Evolutionary conservation across 2,329 filamentous ascomycete genomes (phyloP), one percentile per base, ranked within the genome.

Genomic region (Rachicladosporium sp.): DNA sequence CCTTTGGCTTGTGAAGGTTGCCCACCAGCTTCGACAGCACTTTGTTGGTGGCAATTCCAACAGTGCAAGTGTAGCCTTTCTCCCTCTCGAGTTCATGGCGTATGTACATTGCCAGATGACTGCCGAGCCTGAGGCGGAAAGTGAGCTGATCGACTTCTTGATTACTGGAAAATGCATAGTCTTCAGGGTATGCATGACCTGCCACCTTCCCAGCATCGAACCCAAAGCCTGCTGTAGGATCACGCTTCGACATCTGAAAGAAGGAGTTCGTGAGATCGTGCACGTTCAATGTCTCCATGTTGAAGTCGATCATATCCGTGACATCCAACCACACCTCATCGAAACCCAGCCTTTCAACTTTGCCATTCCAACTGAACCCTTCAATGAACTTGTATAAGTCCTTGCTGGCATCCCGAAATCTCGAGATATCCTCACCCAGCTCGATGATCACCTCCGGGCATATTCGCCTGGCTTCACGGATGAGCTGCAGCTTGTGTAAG

Each of bases 291-390:
- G 84, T 67, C 11, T 69, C 69, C 37, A 80, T 51, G 55, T 95
- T 96, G 66, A 88, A 93, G 33, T 82, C 74, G 40, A 96, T 67
- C 48, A 95, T 78, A 47, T 93, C 84, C 6, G 85, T 89, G 33
- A 89, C 82, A 54, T 96, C 86, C 62, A 84, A 61, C 54, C 78
- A 84, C 3, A 93, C 80, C 67, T 96, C 91, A 57, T 96, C 91
- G 47, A 96, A 85, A 0, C 91, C 89, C 21, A 96, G 65, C 12
- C 82, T 74, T 62, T 96, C 88, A 2, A 80, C 79, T 44, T 76
- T 82, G 29, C 68, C 69, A 46, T 78, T 84, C 87, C 87, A 95
- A 0, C 83, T 80, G 53, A 81, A 80, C 10, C 69, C 66, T 42
- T 75, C 74, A 38, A 95, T 66, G 49, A 88, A 82, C 27, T 69